These are phyloP conservation scores for Boeremia lycopersici DNA, from an alignment of 2,329 filamentous ascomycete species.

Conservation along the genomic window DNA sequence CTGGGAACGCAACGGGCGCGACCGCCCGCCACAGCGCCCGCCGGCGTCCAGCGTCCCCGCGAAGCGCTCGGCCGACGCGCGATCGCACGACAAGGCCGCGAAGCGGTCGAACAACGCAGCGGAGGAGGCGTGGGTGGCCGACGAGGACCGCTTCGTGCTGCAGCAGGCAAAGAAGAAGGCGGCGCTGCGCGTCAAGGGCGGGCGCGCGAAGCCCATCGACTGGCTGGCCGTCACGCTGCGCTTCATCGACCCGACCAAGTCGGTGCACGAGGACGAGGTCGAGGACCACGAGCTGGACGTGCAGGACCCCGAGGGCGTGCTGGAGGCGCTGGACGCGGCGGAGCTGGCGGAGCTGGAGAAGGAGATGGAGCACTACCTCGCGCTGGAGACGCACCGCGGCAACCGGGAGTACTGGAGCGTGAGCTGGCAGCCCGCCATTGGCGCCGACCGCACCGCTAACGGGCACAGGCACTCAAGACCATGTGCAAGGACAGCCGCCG, in stretches of 20 bases:
- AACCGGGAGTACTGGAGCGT: conserved; percentile 89
- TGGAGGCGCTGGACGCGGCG: conserved; percentile 71
- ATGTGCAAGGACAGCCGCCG: conserved; percentile 79
- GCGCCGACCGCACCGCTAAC: conserved; percentile 25
- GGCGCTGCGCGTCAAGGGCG: conserved; percentile 89
- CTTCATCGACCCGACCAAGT: conserved; percentile 82
- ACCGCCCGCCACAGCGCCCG: conserved; percentile 25
- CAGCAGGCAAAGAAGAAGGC: conserved; percentile 99
- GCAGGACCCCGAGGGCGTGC: conserved; percentile 78
- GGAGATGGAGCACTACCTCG: conserved; percentile 80
- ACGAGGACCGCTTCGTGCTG: conserved; percentile 94
- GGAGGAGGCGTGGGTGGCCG: conserved; percentile 76
- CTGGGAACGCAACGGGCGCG: conserved; percentile 37
- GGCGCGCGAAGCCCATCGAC: conserved; percentile 89
- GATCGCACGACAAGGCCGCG: conserved; percentile 44
- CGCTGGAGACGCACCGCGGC: conserved; percentile 75
- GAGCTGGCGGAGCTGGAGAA: conserved; percentile 78
- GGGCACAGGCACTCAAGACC: conserved; percentile 72
- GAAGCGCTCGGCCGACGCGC: conserved; percentile 53
- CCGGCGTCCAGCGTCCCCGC: conserved; percentile 43
- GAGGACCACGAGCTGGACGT: conserved; percentile 78
- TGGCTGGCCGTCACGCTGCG: conserved; percentile 89
- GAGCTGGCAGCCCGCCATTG: conserved; percentile 26
- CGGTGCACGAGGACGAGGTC: conserved; percentile 79
- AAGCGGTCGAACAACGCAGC: conserved; percentile 55